These are phyloP conservation scores for Dacryopinax spathularia DNA, from an alignment of 768 basidiomycete species.

Conservation along the genomic window DNA sequence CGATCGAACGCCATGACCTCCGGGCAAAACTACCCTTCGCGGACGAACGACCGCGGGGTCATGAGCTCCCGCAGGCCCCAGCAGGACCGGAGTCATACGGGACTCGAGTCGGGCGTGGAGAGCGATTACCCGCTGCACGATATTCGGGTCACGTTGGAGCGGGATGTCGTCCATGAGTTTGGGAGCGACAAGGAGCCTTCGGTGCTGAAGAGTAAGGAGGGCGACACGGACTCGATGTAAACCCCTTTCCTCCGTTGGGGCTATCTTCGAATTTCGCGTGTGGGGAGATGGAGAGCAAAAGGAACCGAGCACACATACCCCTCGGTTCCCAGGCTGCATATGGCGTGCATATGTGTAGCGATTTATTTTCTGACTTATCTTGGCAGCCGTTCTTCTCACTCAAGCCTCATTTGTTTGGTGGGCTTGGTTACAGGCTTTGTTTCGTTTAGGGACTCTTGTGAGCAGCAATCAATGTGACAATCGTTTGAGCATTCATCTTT, in stretches of 20 bases:
- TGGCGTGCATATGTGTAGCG: no score
- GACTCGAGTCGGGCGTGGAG: not conserved
- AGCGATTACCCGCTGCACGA: not conserved
- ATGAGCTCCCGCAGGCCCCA: not conserved
- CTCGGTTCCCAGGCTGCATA: no score
- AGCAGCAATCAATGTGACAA: slow-evolving; percentile 4
- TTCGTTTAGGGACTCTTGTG: not conserved
- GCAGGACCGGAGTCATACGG: not conserved
- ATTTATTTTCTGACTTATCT: no score
- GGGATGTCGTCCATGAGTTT: not conserved
- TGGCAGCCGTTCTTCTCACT: not conserved
- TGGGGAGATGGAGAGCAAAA: no score
- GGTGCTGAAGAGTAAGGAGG: not conserved
- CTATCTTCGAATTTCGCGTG: no score
- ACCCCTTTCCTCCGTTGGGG: no score
- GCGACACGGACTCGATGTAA: not conserved
- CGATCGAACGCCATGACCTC: slow-evolving; percentile 2
- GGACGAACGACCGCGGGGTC: not conserved
- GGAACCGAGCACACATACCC: no score
- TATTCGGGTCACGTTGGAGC: not conserved
- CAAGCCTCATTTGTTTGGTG: not conserved
- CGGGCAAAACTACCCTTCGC: not conserved
- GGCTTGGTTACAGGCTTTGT: not conserved
- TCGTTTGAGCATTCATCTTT: not conserved
- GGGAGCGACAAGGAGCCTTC: slow-evolving; percentile 1